These are phyloP conservation scores for Hymenoscyphus repandus DNA, from an alignment of 2,329 filamentous ascomycete genomes.

Conservation along the genomic window DNA sequence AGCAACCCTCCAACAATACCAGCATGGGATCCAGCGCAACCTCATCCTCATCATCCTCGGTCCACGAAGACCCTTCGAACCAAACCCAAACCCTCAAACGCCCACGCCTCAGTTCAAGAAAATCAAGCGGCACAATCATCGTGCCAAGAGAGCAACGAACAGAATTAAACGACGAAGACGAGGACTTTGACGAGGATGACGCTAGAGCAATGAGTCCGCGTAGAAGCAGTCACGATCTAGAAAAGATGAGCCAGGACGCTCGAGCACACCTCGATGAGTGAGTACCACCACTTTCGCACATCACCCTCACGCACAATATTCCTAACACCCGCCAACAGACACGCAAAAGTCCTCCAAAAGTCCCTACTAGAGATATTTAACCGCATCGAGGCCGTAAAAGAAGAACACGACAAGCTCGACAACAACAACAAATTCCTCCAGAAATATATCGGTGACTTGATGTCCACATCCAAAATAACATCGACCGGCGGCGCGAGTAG, in stretches of 20 bases:
- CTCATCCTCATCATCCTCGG: constrained; percentile 19
- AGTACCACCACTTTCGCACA: too few relatives aligned
- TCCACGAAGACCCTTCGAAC: constrained; percentile 4
- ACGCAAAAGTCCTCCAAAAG: constrained; percentile 83
- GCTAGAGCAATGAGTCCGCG: constrained; percentile 92
- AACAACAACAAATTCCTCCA: constrained; percentile 96
- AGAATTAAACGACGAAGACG: constrained; percentile 64
- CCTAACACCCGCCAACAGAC: too few relatives aligned
- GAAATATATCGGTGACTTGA: constrained; percentile 95
- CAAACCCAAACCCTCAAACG: constrained; percentile 34
- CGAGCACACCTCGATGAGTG: constrained; percentile 54
- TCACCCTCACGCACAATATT: too few relatives aligned
- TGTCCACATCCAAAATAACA: constrained; percentile 76
- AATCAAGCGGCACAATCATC: constrained; percentile 78
- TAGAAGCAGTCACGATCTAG: constrained; percentile 83
- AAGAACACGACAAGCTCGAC: constrained; percentile 94
- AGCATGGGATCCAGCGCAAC: not conserved
- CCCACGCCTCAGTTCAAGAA: constrained; percentile 65
- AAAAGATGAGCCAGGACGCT: constrained; percentile 79
- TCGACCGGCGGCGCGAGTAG: constrained; percentile 34
- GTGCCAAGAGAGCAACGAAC: constrained; percentile 73
- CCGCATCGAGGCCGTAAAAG: constrained; percentile 88
- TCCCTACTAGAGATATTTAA: constrained; percentile 86
- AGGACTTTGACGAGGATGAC: constrained; percentile 71
- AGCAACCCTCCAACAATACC: too few relatives aligned